Evolutionary conservation across 345 rosid species (phyloP).

Genomic region (Aurinia saxatilis): DNA sequence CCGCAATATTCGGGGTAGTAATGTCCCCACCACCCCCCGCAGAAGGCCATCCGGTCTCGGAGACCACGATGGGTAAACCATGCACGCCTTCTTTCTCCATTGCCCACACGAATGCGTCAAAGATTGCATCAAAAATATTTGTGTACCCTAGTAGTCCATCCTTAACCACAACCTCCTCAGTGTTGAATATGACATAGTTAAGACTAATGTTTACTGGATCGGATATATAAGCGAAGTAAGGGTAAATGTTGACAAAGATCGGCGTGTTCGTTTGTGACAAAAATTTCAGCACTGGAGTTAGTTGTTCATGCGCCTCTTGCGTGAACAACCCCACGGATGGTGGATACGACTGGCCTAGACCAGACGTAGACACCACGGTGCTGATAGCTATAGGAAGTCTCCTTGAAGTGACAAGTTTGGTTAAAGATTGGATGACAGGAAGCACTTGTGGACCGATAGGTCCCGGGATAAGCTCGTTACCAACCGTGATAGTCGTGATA

Average conservation of each 20-base stretch:
- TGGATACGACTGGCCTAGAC: slow-evolving; percentile 32
- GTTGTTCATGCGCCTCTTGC: neutral
- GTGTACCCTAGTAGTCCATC: slow-evolving; percentile 29
- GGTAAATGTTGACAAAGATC: slow-evolving; percentile 32
- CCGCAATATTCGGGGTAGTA: slow-evolving; percentile 14
- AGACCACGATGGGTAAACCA: slow-evolving; percentile 16
- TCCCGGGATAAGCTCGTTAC: slow-evolving; percentile 41
- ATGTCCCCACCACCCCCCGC: slow-evolving; percentile 26
- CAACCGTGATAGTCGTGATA: slow-evolving; percentile 25
- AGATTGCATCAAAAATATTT: slow-evolving; percentile 35
- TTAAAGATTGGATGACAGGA: slow-evolving; percentile 24
- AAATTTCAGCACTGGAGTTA: slow-evolving; percentile 13
- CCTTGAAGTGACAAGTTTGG: neutral
- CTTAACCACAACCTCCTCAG: neutral
- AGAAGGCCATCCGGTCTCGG: slow-evolving; percentile 44
- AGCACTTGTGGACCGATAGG: neutral
- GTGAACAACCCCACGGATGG: slow-evolving; percentile 31
- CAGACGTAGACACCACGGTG: neutral
- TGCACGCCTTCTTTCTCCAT: slow-evolving; percentile 22
- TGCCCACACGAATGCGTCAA: slow-evolving; percentile 30
- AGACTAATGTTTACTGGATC: slow-evolving; percentile 18
- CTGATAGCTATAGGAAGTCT: slow-evolving; percentile 17
- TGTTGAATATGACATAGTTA: slow-evolving; percentile 24
- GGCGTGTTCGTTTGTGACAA: slow-evolving; percentile 13
- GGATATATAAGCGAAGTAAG: slow-evolving; percentile 35